Percentiles rank a stretch among this genome's conserved stretches.
Conservation (phyloP, 2,329 filamentous ascomycete species). For the Orbilia blumenaviensis region DNA sequence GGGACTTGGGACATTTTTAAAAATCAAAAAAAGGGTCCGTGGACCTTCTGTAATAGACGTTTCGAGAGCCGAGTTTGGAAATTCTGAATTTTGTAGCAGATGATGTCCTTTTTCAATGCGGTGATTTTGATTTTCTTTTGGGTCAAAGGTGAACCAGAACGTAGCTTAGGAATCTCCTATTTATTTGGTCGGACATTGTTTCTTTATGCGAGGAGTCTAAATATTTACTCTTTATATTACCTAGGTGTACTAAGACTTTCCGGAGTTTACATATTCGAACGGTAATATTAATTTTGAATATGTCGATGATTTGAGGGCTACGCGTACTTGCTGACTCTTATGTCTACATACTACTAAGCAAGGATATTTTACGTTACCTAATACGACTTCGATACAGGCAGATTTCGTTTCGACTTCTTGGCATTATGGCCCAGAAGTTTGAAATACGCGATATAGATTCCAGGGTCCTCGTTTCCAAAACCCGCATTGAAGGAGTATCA, state of each 20-base stretch:
- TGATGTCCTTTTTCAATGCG: too few species aligned
- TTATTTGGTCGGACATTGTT: too few species aligned
- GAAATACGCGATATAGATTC: not conserved
- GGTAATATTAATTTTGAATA: not conserved
- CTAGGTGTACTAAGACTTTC: not conserved
- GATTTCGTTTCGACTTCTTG: not conserved
- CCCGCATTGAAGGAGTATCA: not conserved
- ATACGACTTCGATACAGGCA: not conserved
- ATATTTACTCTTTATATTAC: too few species aligned
- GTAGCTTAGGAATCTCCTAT: not conserved
- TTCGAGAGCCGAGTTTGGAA: not conserved
- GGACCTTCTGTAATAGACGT: slow-evolving; percentile 6
- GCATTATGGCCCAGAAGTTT: not conserved
- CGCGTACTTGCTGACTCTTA: not conserved
- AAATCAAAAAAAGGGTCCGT: not conserved
- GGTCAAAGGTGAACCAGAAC: too few species aligned
- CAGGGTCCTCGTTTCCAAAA: not conserved
- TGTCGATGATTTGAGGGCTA: not conserved
- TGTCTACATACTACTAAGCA: not conserved
- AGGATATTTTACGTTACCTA: too few species aligned
- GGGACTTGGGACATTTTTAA: not conserved
- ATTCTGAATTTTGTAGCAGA: not conserved
- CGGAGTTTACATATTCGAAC: not conserved
- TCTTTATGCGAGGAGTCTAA: not conserved
- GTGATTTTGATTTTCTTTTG: too few species aligned